Conservation (phyloP, 345 rosid species). For the Murraya koenigii region DNA sequence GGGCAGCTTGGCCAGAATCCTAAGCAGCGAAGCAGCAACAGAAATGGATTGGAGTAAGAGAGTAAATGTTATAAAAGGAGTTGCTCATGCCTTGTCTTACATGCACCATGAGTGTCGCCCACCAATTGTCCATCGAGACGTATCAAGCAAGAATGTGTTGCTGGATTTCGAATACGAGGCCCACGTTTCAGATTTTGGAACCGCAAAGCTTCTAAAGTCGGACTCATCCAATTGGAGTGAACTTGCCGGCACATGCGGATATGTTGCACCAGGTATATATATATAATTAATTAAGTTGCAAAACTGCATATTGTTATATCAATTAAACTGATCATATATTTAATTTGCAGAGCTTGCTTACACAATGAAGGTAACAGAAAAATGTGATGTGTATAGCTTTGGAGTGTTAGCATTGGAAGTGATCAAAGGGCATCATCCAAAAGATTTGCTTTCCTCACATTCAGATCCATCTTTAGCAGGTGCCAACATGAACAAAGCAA, state of each 20-base stretch:
- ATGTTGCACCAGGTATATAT: constrained; percentile 32
- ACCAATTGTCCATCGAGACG: not conserved
- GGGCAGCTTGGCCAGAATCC: not conserved
- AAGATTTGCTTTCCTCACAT: not conserved
- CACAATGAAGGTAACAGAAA: not conserved
- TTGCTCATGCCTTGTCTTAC: constrained; percentile 2
- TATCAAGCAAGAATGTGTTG: constrained; percentile 18
- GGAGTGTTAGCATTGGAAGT: not conserved
- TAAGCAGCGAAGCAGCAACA: not conserved
- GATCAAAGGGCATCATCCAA: constrained; percentile 17
- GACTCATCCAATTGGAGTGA: constrained; percentile 12
- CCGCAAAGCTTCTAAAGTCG: not conserved
- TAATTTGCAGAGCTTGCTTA: constrained; percentile 24
- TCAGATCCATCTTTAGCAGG: not conserved
- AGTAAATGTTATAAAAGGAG: constrained; percentile 13
- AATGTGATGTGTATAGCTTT: not conserved
- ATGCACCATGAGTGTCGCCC: constrained; percentile 24
- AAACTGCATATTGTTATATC: too few species aligned
- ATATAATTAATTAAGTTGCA: not conserved
- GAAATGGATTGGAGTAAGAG: constrained; percentile 15
- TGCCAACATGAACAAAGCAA: not conserved
- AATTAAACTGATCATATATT: too few species aligned
- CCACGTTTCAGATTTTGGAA: not conserved
- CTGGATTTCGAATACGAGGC: constrained; percentile 25
- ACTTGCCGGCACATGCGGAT: constrained; percentile 23